These are phyloP conservation scores for Cryptococcus depauperatus DNA, from an alignment of 1,284 basidiomycete species.

Conservation along the genomic window DNA sequence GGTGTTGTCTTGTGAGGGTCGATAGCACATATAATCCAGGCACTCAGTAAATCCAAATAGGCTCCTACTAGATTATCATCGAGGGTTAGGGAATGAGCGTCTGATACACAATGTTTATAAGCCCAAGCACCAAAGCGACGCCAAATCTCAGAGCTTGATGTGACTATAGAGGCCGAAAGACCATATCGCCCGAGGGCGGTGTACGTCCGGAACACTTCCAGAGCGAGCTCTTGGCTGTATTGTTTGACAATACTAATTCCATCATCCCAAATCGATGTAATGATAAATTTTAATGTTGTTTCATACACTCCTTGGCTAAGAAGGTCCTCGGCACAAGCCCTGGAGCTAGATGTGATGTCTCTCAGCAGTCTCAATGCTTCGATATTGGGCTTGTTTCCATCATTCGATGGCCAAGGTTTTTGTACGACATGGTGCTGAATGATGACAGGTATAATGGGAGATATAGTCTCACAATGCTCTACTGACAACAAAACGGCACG, in stretches of 20 bases:
- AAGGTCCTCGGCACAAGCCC: slow-evolving; percentile 58
- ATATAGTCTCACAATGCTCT: slow-evolving; percentile 52
- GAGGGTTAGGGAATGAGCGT: background rate
- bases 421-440: slow-evolving; percentile 43
- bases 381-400: slow-evolving; percentile 48
- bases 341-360: slow-evolving; percentile 57
- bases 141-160: slow-evolving; percentile 36
- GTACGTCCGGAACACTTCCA: slow-evolving; percentile 60
- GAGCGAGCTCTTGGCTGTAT: slow-evolving; percentile 50
- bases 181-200: slow-evolving; percentile 66
- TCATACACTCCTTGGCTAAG: slow-evolving; percentile 51
- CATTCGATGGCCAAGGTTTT: slow-evolving; percentile 23
- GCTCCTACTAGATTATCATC: slow-evolving; percentile 19
- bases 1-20: slow-evolving; percentile 84
- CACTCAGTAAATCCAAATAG: slow-evolving; percentile 51
- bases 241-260: background rate
- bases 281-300: slow-evolving; percentile 66
- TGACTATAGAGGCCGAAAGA: slow-evolving; percentile 50
- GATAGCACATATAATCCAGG: slow-evolving; percentile 73
- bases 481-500: slow-evolving; percentile 56
- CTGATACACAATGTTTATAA: background rate
- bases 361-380: slow-evolving; percentile 53
- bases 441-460: slow-evolving; percentile 51
- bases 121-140: slow-evolving; percentile 27
- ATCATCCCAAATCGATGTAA: slow-evolving; percentile 37